phyloP scores from a whole-genome alignment of 129 eudicot genomes.

The Centrapalus pauciflorus region DNA sequence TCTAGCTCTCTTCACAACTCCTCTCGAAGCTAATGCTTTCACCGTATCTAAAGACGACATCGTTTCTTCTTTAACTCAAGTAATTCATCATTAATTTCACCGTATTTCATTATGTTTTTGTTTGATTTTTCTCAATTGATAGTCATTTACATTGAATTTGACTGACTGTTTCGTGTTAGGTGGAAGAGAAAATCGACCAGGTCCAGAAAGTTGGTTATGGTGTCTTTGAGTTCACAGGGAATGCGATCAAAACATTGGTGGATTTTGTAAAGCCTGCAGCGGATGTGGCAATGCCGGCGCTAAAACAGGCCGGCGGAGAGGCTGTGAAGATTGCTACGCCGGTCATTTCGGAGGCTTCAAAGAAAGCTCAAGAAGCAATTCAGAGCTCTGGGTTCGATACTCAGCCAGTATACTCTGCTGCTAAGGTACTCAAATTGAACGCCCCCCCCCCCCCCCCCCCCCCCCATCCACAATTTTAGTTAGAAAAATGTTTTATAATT shows the following conservation, averaged over 20 bases:
- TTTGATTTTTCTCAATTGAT: background rate
- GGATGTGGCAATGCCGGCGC: constrained; percentile 69
- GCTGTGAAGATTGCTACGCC: constrained; percentile 83
- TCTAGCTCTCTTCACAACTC: constrained; percentile 46
- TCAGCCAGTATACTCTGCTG: constrained; percentile 59
- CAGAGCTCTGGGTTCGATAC: constrained; percentile 80
- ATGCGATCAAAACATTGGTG: constrained; percentile 44
- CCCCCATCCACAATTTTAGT: no score
- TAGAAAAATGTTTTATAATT: no score
- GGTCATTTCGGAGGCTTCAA: constrained; percentile 64
- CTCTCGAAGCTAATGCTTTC: constrained; percentile 56
- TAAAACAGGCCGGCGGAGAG: constrained; percentile 76
- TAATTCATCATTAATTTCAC: constrained; percentile 1
- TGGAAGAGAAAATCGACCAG: constrained; percentile 72
- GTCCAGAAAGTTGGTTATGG: constrained; percentile 63
- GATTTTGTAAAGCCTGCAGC: constrained; percentile 64
- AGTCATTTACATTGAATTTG: background rate
- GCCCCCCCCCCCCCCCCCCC: no score
- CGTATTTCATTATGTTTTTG: background rate
- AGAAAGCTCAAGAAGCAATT: constrained; percentile 83
- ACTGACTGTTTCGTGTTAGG: constrained; percentile 40
- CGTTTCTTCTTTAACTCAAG: constrained; percentile 83
- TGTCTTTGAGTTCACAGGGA: constrained; percentile 38
- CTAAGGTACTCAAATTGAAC: constrained; percentile 47
- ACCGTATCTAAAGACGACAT: constrained; percentile 68